phyloP scores from a whole-genome alignment of 176 grass and related monocot genomes.

The Eleusine coracana region DNA sequence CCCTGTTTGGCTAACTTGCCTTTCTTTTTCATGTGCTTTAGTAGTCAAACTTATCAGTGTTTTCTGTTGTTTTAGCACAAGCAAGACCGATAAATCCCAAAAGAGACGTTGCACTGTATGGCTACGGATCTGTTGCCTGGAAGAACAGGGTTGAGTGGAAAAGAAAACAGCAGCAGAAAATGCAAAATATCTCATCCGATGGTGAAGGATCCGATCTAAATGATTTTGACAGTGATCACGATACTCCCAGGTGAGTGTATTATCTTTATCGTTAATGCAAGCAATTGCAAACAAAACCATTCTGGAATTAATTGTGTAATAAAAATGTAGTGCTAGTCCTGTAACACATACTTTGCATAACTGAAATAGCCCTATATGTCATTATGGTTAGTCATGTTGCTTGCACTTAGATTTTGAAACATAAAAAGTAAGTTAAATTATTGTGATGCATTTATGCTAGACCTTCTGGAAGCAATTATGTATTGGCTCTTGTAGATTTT shows the following conservation, averaged over 20 bases:
- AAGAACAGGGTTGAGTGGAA: constrained; percentile 42
- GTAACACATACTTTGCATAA: background rate
- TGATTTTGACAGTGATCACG: constrained; percentile 28
- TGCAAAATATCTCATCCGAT: constrained; percentile 37
- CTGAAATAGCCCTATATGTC: constrained; percentile 17
- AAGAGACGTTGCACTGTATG: constrained; percentile 31
- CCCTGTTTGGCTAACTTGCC: background rate
- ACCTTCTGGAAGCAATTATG: background rate
- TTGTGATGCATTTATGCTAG: constrained; percentile 1
- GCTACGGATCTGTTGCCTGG: constrained; percentile 40
- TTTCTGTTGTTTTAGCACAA: background rate
- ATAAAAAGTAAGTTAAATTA: background rate
- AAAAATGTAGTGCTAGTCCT: background rate
- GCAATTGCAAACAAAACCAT: background rate
- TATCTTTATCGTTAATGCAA: background rate
- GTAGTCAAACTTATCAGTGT: background rate
- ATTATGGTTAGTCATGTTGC: background rate
- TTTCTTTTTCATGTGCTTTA: background rate
- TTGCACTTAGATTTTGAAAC: background rate
- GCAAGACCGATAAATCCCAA: constrained; percentile 33
- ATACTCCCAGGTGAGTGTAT: constrained; percentile 16
- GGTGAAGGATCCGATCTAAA: constrained; percentile 33
- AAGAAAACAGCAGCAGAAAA: constrained; percentile 39
- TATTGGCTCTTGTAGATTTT: background rate
- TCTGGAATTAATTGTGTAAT: constrained; percentile 18